Conservation (phyloP, 2,329 filamentous ascomycete species). For the Leptoxyphium fumago region DNA sequence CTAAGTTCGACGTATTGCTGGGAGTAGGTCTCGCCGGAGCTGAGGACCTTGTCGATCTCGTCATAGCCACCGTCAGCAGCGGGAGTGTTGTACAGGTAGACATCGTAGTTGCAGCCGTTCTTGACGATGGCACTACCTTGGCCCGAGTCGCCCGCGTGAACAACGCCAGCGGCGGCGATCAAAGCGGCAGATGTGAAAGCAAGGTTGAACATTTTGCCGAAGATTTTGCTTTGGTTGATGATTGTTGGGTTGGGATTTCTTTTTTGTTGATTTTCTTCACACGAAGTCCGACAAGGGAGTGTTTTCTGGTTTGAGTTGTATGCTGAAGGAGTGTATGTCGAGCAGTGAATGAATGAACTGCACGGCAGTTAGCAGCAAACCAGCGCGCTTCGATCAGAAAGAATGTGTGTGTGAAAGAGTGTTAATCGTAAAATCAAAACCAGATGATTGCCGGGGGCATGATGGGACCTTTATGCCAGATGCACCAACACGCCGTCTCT, state of each 20-base stretch:
- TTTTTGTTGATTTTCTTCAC: no score
- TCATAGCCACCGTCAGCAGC: conserved; percentile 13
- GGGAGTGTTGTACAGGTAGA: conserved; percentile 18
- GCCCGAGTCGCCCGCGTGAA: conserved; percentile 4
- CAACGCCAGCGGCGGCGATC: conserved; percentile 12
- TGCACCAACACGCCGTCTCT: background rate
- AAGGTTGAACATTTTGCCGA: conserved; percentile 5
- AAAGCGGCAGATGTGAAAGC: conserved; percentile 13
- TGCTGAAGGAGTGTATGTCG: background rate
- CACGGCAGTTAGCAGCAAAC: background rate
- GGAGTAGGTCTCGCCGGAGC: conserved; percentile 12
- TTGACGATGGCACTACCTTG: conserved; percentile 17
- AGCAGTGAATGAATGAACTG: background rate
- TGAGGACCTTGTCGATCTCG: conserved; percentile 12
- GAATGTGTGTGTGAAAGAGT: background rate
- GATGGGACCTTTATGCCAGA: background rate
- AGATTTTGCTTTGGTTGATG: no score
- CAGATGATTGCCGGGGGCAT: background rate
- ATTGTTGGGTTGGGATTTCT: no score
- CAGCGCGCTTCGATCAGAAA: background rate
- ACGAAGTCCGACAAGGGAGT: no score
- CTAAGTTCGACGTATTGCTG: conserved; percentile 21
- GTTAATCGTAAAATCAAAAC: background rate
- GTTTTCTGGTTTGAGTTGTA: background rate
- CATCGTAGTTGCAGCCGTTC: conserved; percentile 19